Base-by-base conservation (phyloP, 495 filamentous ascomycete genomes). In the Talaromyces ruber region DNA sequence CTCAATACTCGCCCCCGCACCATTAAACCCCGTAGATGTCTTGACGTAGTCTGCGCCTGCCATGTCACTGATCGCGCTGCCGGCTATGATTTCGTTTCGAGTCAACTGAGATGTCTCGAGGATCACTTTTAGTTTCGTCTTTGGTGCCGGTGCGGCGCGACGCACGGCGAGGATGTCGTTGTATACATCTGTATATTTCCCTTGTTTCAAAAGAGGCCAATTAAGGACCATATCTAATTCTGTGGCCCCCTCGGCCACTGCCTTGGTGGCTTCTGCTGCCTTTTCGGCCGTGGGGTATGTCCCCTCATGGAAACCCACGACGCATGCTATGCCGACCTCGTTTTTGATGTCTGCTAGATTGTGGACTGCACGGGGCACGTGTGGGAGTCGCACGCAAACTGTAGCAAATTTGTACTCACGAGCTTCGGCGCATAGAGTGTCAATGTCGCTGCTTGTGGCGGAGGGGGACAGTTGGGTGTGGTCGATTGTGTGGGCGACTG, bases 161-260 rank as follows among this genome's bases (percentile, higher is more conserved):
- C 73, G 67, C 47, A 89, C 79, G 6, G 80, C 79, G 25, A 72
- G 67, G 37, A 89, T 73, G 63, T 89, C 87, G 24, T 69, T 68
- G 72, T 81, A 88, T 52, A 88, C 78, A 9, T 73, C 70, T 4
- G 61, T 64, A 70, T 86, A 88, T 24, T 72, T 63, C 12, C 74
- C 71, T 2, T 71, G 58, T 62, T 83, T 82, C 22, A 89, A 72
- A 8, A 80, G 72, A 4, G 72, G 71, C 64, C 84, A 81, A 56
- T 88, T 85, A 58, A 89, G 76, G 12, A 90, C 87, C 78, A 88
- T 84, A 65, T 90, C 87, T 16, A 89, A 74, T 66, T 90, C 87
- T 0, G 65, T 70, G 4, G 87, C 87, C 11, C 87, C 87, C 7
- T 77, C 72, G 22, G 64, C 66, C 54, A 88, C 70, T 6, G 87